Conservation (phyloP, 2,329 filamentous ascomycete species). For the Diaporthe vexans region DNA sequence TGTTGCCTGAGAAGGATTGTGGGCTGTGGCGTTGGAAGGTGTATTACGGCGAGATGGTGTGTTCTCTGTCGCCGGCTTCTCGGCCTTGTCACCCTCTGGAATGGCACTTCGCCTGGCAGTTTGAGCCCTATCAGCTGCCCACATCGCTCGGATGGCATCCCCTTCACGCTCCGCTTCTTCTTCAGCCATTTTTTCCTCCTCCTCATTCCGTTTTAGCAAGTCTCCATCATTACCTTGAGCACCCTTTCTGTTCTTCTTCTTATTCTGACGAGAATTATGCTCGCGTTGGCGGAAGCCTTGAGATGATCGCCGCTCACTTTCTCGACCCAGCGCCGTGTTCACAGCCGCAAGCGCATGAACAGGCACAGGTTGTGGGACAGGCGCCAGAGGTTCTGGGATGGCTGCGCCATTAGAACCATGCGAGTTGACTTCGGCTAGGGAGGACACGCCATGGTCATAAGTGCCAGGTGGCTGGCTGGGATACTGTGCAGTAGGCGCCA, state of each 20-base stretch:
- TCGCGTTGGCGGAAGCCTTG: constrained; percentile 41
- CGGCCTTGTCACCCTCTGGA: constrained; percentile 45
- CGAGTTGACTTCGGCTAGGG: background rate
- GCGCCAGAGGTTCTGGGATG: constrained; percentile 6
- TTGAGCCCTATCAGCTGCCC: constrained; percentile 49
- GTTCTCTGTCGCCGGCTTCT: constrained; percentile 33
- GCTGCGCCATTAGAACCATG: background rate
- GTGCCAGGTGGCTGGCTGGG: background rate
- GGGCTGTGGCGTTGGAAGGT: background rate
- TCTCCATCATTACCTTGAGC: constrained; percentile 38
- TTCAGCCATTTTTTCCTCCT: constrained; percentile 47
- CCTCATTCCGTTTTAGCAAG: constrained; percentile 36
- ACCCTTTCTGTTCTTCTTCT: constrained; percentile 43
- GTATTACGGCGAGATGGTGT: constrained; percentile 17
- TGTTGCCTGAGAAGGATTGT: constrained; percentile 3
- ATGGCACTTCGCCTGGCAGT: constrained; percentile 45
- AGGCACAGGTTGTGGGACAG: background rate
- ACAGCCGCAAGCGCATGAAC: background rate
- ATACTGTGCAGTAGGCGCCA: constrained; percentile 1
- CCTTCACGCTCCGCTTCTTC: constrained; percentile 49
- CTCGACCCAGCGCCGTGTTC: constrained; percentile 29
- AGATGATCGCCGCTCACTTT: constrained; percentile 41
- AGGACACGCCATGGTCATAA: constrained; percentile 18
- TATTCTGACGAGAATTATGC: constrained; percentile 31
- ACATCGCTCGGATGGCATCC: constrained; percentile 51